phyloP scores from a whole-genome alignment of 805 yeast genomes.

The Ogataea zsoltii region DNA sequence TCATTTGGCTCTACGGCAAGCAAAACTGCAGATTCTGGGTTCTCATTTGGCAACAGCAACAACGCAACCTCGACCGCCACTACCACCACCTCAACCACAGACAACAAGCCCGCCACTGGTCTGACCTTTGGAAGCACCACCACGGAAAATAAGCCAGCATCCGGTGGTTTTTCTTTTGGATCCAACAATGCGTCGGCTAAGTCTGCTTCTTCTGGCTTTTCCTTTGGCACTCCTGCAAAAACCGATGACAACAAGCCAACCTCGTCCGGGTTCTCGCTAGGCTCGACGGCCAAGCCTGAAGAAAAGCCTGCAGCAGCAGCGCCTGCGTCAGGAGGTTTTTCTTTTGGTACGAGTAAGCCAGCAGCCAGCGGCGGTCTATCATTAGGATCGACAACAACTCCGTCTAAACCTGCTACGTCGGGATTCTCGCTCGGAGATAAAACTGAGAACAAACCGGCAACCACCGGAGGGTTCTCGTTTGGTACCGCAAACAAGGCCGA shows the following conservation, averaged over 20 bases:
- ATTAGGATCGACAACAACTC: too few relatives aligned
- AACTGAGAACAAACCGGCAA: not conserved
- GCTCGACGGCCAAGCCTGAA: conserved; percentile 1
- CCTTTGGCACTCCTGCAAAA: conserved; percentile 9
- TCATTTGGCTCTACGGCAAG: not conserved
- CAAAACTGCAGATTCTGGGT: not conserved
- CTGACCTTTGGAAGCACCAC: not conserved
- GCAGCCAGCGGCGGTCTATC: too few relatives aligned
- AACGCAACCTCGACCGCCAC: too few relatives aligned
- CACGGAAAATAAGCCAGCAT: conserved; percentile 2
- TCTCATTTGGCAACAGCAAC: conserved; percentile 11
- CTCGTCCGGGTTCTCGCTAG: not conserved
- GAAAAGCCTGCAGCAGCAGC: conserved; percentile 13
- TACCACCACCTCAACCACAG: conserved; percentile 9
- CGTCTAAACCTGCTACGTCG: too few relatives aligned
- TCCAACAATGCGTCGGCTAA: not conserved
- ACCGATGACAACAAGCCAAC: not conserved
- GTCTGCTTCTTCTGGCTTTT: conserved; percentile 11
- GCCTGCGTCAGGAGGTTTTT: conserved; percentile 15
- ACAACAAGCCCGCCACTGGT: not conserved
- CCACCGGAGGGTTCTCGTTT: conserved; percentile 10
- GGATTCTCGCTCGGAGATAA: too few relatives aligned
- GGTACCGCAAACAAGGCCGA: conserved; percentile 15
- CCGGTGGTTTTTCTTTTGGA: conserved; percentile 15
- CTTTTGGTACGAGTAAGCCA: conserved; percentile 18